A percentile compares a stretch with the other conserved stretches of the same genome.
Evolutionary conservation across 2,329 filamentous ascomycete species (phyloP).

Genomic region (Trichoderma simmonsii): DNA sequence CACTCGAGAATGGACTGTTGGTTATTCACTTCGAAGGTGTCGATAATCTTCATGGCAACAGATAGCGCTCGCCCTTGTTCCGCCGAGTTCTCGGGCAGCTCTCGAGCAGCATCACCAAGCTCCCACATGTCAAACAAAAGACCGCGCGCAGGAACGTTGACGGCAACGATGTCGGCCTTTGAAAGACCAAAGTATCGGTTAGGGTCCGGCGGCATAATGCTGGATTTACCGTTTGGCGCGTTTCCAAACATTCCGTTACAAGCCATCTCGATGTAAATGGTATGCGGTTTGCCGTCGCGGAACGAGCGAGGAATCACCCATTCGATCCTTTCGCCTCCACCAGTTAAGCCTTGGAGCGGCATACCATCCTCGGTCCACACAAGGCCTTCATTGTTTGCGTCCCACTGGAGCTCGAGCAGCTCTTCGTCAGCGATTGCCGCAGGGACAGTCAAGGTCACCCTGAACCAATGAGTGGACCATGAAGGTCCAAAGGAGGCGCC

Average conservation of each 20-base stretch:
- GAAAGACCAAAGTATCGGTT: constrained; percentile 74
- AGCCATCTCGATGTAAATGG: constrained; percentile 95
- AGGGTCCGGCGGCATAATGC: constrained; percentile 84
- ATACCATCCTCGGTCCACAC: constrained; percentile 90
- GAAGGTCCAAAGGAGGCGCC: constrained; percentile 85
- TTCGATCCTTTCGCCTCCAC: constrained; percentile 81
- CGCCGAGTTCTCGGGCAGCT: constrained; percentile 85
- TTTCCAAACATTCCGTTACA: constrained; percentile 99
- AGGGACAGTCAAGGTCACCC: constrained; percentile 74
- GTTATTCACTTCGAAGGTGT: constrained; percentile 78
- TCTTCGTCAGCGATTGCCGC: constrained; percentile 69
- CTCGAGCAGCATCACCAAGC: constrained; percentile 84
- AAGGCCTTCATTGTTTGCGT: constrained; percentile 89
- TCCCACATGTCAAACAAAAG: constrained; percentile 95
- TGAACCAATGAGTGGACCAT: constrained; percentile 99
- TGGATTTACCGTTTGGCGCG: constrained; percentile 69
- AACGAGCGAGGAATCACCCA: constrained; percentile 85
- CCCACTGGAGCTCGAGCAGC: constrained; percentile 93
- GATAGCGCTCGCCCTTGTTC: constrained; percentile 84
- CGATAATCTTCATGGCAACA: constrained; percentile 83
- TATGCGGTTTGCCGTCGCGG: constrained; percentile 81
- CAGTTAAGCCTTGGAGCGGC: constrained; percentile 87
- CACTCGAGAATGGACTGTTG: constrained; percentile 74
- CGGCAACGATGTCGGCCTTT: constrained; percentile 80
- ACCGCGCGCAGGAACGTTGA: constrained; percentile 80